Evolutionary conservation across 202 grass and related monocot species (phyloP).

Genomic region (Dendrocalamus latiflorus): DNA sequence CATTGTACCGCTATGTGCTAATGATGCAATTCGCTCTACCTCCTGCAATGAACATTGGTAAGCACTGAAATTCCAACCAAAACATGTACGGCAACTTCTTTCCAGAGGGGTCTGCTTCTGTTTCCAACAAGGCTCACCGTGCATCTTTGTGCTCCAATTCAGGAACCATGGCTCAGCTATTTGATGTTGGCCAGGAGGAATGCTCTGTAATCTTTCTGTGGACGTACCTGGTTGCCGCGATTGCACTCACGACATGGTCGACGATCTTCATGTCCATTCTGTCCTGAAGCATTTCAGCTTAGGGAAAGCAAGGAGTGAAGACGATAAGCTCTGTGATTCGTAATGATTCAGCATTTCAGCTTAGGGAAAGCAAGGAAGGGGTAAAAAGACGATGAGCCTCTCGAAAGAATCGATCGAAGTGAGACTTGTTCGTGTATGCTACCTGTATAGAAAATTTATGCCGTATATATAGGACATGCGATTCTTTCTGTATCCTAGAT

Average conservation of each 20-base stretch:
- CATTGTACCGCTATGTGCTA: conserved; percentile 73
- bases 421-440: no score
- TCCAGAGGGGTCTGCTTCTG: not conserved
- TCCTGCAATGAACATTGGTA: conserved; percentile 91
- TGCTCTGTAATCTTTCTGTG: conserved; percentile 86
- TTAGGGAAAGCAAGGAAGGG: not conserved
- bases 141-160: not conserved
- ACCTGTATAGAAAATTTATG: not conserved
- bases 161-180: conserved; percentile 85
- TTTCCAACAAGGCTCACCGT: not conserved
- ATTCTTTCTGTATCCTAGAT: not conserved
- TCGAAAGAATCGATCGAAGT: not conserved
- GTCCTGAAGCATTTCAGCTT: conserved; percentile 26
- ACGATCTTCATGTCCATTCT: conserved; percentile 90
- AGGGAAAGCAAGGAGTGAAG: no score
- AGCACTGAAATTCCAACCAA: not conserved
- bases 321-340: not conserved
- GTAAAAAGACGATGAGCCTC: not conserved
- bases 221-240: conserved; percentile 66
- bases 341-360: not conserved
- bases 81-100: not conserved
- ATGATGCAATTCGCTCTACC: conserved; percentile 84
- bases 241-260: conserved; percentile 75
- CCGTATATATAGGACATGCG: not conserved
- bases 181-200: conserved; percentile 80